A percentile compares a stretch with the other conserved stretches of the same genome.
phyloP scores from a whole-genome alignment of 2,329 filamentous ascomycete genomes.

The Xylaria sp. region DNA sequence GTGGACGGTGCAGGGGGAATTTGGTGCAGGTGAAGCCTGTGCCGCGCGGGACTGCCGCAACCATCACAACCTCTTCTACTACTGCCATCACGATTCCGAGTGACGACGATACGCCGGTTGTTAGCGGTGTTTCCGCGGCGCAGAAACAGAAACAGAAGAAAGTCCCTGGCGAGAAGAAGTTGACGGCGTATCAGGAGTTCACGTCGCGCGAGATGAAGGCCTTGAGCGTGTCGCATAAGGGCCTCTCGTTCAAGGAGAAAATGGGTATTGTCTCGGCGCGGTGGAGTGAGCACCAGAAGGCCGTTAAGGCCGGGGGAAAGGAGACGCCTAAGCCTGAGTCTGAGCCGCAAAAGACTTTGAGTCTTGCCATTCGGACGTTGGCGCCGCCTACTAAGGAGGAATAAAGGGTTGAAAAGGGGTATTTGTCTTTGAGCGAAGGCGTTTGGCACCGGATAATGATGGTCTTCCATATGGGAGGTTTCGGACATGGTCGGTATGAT shows the following conservation, averaged over 20 bases:
- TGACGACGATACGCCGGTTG: conserved; percentile 7
- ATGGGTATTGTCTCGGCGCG: conserved; percentile 60
- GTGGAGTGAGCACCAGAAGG: conserved; percentile 62
- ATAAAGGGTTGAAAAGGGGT: background rate
- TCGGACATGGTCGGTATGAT: no score
- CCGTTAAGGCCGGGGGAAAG: conserved; percentile 26
- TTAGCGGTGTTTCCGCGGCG: background rate
- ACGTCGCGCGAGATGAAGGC: conserved; percentile 27
- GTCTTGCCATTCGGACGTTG: background rate
- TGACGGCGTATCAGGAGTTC: conserved; percentile 35
- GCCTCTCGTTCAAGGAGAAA: conserved; percentile 55
- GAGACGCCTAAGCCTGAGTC: conserved; percentile 44
- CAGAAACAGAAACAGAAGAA: conserved; percentile 3
- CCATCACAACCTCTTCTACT: conserved; percentile 21
- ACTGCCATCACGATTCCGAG: conserved; percentile 43
- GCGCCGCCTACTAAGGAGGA: background rate
- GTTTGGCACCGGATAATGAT: background rate
- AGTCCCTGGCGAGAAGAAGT: conserved; percentile 24
- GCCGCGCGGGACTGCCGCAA: conserved; percentile 44
- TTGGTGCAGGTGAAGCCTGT: conserved; percentile 75
- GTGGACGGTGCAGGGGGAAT: conserved; percentile 63
- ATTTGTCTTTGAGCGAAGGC: background rate
- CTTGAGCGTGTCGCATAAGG: conserved; percentile 25
- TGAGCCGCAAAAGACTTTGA: conserved; percentile 3
- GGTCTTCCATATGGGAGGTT: no score